Evolutionary conservation across 345 rosid species (phyloP), one percentile per base, ranked within the genome.

Genomic region (Murraya koenigii): DNA sequence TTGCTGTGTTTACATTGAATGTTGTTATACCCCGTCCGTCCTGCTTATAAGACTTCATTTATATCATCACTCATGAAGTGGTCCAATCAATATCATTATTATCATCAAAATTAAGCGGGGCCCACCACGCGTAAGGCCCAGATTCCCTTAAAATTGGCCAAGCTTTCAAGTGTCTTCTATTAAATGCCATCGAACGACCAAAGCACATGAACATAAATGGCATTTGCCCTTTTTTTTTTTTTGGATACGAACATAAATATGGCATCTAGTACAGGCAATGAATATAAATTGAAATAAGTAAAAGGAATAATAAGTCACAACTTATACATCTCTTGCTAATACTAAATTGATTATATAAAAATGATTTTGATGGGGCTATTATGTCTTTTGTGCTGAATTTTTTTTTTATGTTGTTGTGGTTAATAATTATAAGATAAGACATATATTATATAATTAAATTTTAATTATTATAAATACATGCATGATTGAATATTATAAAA

Each of bases 11-110:
- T 35, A 35, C 7, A 35, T 35, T 35, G 6, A 35, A 6, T 39
- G 10, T 0, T 6, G 10, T 39, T 7, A 39, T 49, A 2, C 0
- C 0, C 3, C 20, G 5, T 17, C 15, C 55, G 0, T 0, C 55
- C 19, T 1, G 55, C 2, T 15, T 15, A 15, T 15, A 49, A 7
- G 6, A 4, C 56, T 59, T 72, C 78, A 17, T 25, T 59, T 10
- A 55, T 6, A 4, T 8, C 68, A 13, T 11, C 49, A 41, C 11
- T 11, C 49, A 41, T 41, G 15, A 41, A 54, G 59, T 23, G 72
- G 70, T 19, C 36, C 72, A 30, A 22, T 7, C 22, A 2, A 36
- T 41, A 25, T 17, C 38, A 63, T 36, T n/a, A 20, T 28, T 52
- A n/a, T 30, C 26, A 6, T 54, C 26, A 44, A 7, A 56, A 8